A percentile compares a stretch with the other conserved stretches of the same genome.
Conservation (phyloP, 768 basidiomycete genomes). For the Kwoniella botswanensis region DNA sequence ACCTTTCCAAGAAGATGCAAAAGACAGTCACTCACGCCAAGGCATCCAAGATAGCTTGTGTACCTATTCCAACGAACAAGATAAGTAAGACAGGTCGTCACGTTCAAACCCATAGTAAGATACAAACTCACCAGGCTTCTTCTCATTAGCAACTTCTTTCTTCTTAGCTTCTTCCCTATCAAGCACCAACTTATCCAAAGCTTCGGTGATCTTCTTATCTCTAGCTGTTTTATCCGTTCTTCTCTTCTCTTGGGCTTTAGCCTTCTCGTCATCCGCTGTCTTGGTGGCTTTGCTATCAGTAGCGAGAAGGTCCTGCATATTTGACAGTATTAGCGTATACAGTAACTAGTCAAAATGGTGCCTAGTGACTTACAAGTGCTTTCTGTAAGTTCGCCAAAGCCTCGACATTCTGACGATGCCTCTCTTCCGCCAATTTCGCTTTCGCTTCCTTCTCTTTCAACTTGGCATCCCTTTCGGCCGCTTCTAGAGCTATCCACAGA, state of each 20-base stretch:
- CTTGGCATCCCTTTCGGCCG: conserved; percentile 41
- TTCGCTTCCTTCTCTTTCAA: conserved; percentile 48
- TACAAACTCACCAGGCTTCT: conserved; percentile 51
- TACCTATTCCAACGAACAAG: conserved; percentile 15
- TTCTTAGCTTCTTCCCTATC: conserved; percentile 55
- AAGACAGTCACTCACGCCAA: conserved; percentile 47
- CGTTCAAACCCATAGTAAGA: not conserved
- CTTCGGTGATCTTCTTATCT: conserved; percentile 57
- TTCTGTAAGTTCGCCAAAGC: conserved; percentile 49
- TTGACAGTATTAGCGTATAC: not conserved
- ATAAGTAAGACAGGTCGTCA: not conserved
- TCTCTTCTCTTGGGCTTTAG: conserved; percentile 52
- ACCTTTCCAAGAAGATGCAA: no score
- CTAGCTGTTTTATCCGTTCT: conserved; percentile 45
- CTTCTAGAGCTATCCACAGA: conserved; percentile 37
- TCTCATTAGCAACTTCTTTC: conserved; percentile 49
- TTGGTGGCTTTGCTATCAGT: conserved; percentile 47
- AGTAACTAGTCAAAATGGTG: not conserved
- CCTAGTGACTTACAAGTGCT: conserved; percentile 41
- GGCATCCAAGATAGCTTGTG: conserved; percentile 56
- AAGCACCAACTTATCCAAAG: conserved; percentile 52
- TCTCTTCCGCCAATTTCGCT: conserved; percentile 47
- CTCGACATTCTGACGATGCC: conserved; percentile 51
- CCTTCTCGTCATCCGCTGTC: conserved; percentile 36
- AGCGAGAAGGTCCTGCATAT: conserved; percentile 40